These are phyloP conservation scores for Populus deltoides DNA, from an alignment of 345 rosid species.

Conservation along the genomic window DNA sequence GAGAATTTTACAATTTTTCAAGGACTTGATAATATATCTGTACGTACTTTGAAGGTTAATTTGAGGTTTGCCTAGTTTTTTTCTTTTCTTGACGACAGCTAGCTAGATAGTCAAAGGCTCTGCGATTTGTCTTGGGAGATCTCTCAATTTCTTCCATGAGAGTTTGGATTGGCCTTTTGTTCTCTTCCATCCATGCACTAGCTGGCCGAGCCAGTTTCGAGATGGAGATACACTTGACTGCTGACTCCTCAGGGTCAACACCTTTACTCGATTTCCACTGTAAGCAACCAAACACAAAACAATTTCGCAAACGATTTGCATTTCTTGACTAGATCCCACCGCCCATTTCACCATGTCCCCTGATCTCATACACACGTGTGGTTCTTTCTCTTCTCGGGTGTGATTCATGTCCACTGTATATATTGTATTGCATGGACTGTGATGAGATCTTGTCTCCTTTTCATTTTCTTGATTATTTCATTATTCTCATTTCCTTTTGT, in stretches of 20 bases:
- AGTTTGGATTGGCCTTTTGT: too few species aligned
- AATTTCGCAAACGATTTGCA: not conserved
- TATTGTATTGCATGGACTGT: not conserved
- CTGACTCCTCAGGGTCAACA: not conserved
- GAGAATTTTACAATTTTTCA: too few species aligned
- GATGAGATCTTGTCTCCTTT: conserved; percentile 33
- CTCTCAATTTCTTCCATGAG: too few species aligned
- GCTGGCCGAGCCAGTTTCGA: too few species aligned
- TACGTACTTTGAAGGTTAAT: too few species aligned
- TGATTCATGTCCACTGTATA: not conserved
- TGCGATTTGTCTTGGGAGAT: too few species aligned
- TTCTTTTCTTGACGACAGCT: too few species aligned
- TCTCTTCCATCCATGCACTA: too few species aligned
- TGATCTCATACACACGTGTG: conserved; percentile 19
- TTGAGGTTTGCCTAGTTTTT: too few species aligned
- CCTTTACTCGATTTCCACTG: not conserved
- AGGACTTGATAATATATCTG: too few species aligned
- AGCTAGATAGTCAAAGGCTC: too few species aligned
- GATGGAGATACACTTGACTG: not conserved
- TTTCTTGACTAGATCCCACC: not conserved
- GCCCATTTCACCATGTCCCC: conserved; percentile 23
- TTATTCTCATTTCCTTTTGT: not conserved
- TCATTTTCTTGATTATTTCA: too few species aligned
- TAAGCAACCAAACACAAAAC: not conserved
- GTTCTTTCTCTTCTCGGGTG: not conserved